Conservation (phyloP, 2,329 filamentous ascomycete species). For the Penicillium occitanis region DNA sequence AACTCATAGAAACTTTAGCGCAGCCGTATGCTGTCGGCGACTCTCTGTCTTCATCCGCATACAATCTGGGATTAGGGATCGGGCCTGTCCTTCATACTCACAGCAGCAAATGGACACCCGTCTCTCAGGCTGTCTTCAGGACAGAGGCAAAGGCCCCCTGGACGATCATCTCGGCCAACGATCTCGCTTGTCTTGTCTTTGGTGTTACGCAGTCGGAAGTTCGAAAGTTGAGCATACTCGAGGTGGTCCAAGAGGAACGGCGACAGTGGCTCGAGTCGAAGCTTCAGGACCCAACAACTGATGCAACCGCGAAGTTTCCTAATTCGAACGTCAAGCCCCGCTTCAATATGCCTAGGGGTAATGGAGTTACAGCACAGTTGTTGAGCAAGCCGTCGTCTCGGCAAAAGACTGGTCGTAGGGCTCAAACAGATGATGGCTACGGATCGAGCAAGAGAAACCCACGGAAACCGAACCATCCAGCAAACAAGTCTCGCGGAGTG, state of each 20-base stretch:
- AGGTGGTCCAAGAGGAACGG: constrained; percentile 88
- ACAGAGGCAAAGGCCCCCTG: constrained; percentile 88
- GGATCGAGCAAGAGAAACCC: constrained; percentile 47
- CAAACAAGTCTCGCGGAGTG: constrained; percentile 80
- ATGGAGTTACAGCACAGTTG: constrained; percentile 82
- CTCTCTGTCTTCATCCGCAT: constrained; percentile 38
- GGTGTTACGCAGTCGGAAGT: constrained; percentile 97
- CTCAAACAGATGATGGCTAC: constrained; percentile 61
- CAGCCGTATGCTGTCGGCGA: constrained; percentile 71
- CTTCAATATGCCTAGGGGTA: constrained; percentile 53
- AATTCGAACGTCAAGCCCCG: constrained; percentile 38
- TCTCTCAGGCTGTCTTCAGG: constrained; percentile 94
- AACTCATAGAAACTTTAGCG: constrained; percentile 79
- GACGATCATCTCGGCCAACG: constrained; percentile 95
- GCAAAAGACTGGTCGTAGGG: constrained; percentile 46
- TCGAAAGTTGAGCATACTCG: constrained; percentile 88
- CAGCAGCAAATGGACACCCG: constrained; percentile 83
- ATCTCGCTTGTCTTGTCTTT: constrained; percentile 94
- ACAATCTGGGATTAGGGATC: constrained; percentile 42
- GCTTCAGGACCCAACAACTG: constrained; percentile 63
- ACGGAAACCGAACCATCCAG: constrained; percentile 65
- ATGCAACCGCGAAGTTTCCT: constrained; percentile 40
- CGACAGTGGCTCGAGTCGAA: constrained; percentile 87
- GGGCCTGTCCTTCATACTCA: constrained; percentile 73
- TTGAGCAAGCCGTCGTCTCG: constrained; percentile 75